These are phyloP conservation scores for Taphrina sp. DNA, from an alignment of 1,139 yeast species.

Conservation along the genomic window DNA sequence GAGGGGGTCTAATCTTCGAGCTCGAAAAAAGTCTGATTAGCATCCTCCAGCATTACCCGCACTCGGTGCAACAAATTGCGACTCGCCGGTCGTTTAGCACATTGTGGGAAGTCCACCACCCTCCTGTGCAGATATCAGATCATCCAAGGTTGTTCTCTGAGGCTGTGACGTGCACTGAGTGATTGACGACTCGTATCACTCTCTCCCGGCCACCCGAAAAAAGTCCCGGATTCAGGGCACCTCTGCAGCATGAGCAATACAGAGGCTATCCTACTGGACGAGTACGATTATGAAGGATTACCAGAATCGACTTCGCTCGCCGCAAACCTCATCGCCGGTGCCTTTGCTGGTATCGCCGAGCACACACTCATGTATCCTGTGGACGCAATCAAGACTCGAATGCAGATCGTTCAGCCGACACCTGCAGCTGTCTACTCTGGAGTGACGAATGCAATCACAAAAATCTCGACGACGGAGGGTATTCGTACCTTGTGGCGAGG, in stretches of 20 bases:
- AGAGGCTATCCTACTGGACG: constrained; percentile 35
- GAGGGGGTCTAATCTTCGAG: too few species aligned
- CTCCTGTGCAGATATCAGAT: too few species aligned
- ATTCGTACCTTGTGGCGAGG: constrained; percentile 91
- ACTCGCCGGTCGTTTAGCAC: too few species aligned
- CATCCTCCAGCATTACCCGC: too few species aligned
- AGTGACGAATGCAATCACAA: constrained; percentile 61
- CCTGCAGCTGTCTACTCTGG: constrained; percentile 49
- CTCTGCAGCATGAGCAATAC: constrained; percentile 15
- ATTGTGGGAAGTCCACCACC: too few species aligned
- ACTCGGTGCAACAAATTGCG: too few species aligned
- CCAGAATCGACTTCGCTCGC: constrained; percentile 82
- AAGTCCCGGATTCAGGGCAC: background rate
- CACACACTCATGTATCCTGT: constrained; percentile 96
- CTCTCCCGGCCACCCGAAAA: too few species aligned
- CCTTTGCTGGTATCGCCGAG: constrained; percentile 97
- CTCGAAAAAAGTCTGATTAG: too few species aligned
- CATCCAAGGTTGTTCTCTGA: too few species aligned
- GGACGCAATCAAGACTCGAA: constrained; percentile 86
- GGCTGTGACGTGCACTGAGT: too few species aligned
- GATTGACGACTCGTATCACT: too few species aligned
- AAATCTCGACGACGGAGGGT: constrained; percentile 85
- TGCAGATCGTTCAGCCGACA: constrained; percentile 65
- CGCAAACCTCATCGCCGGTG: constrained; percentile 88
- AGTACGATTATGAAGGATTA: constrained; percentile 76